Base-by-base conservation (phyloP, 352 stramenopile genomes). In the Thalassiosira livingstoniorum region DNA sequence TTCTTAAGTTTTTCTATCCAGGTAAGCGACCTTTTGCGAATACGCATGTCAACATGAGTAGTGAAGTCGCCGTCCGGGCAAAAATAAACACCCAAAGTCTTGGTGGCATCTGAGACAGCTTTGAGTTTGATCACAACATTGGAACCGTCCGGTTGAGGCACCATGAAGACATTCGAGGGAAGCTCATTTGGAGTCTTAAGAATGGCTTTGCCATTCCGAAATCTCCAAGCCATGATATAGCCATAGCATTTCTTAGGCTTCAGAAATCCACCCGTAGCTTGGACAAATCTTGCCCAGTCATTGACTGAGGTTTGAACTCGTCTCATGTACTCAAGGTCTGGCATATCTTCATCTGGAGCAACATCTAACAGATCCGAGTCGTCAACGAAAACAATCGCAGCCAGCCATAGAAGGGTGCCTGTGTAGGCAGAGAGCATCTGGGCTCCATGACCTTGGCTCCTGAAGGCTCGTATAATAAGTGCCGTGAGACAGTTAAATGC, bases 211-310 rank as follows among this genome's bases (percentile, higher is more conserved):
- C 32, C 43, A 23, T 42, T 32, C 2, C 45, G 27, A 34, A 32
- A 53, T 4, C 62, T 43, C 13, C 63, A 68, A 11, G 29, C 51
- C 11, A 60, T 7, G 25, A 78, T 57, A 34, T 78, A 78, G 10
- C 53, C 27, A 57, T 35, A 78, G 23, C 42, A 78, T 21, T 78
- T 70, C 0, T 42, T 34, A 23, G 43, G 34, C 25, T 79, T 79
- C 21, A 79, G 27, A 35, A 27, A 27, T 18, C 43, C 57, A 5
- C 58, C 69, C 1, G 58, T 70, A 7, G 69, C 69, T 55, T 60
- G 45, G 0, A 4, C 29, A 0, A 78, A 18, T 0, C 4, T 5
- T 15, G 43, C 60, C 70, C 70, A 78, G 23, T 34, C 31, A 15
- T n/a, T 35, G 0, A 15, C 7, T 18, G 60, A 15, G 10, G 31